Evolutionary conservation across 176 grass and related monocot genomes (phyloP).

Genomic region (Cenchrus fungigraminus): DNA sequence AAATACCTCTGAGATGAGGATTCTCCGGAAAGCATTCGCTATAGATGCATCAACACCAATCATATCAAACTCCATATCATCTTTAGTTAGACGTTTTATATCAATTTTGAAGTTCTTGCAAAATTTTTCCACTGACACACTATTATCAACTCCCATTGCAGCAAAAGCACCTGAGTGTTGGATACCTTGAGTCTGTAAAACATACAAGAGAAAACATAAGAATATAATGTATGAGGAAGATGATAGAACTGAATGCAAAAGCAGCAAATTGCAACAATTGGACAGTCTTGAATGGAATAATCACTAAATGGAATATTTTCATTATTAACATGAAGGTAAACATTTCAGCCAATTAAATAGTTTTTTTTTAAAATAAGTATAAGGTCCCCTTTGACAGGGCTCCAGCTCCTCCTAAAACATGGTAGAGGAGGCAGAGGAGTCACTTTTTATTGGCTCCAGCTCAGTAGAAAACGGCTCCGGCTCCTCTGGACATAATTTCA

Average conservation of each 20-base stretch:
- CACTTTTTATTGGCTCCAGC: no score
- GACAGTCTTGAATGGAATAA: no score
- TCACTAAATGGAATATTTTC: background rate
- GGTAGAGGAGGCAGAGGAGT: no score
- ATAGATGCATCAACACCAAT: conserved; percentile 88
- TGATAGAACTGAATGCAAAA: background rate
- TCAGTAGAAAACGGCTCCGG: no score
- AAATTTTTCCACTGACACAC: conserved; percentile 56
- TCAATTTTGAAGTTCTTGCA: conserved; percentile 66
- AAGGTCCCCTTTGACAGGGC: background rate
- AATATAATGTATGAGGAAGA: background rate
- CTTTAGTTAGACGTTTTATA: conserved; percentile 70
- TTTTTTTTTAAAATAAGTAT: background rate
- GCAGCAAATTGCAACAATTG: no score
- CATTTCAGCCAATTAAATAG: background rate
- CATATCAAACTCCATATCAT: conserved; percentile 98
- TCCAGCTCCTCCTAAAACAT: no score
- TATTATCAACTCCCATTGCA: conserved; percentile 72
- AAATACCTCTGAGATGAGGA: conserved; percentile 86
- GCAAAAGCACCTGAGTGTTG: conserved; percentile 76
- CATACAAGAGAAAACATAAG: conserved; percentile 11
- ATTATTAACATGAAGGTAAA: background rate
- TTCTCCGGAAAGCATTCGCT: conserved; percentile 86
- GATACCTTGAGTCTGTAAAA: conserved; percentile 73
- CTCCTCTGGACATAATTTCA: no score